Percentiles rank a stretch among this genome's conserved stretches.
These are phyloP conservation scores for Penicillium nucicola DNA, from an alignment of 495 filamentous ascomycete genomes.

Conservation along the genomic window DNA sequence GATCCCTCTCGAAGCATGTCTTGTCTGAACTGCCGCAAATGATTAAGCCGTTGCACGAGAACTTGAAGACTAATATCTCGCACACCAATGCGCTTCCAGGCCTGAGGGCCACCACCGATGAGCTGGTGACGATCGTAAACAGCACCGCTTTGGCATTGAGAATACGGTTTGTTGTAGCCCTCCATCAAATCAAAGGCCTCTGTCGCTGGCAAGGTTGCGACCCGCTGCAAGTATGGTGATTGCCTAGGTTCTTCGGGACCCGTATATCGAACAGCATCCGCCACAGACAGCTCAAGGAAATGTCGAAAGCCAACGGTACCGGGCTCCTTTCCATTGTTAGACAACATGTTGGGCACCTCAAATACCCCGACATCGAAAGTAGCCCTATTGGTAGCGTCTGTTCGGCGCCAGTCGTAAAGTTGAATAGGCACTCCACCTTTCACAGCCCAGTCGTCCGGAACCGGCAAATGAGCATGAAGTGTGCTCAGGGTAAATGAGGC, in stretches of 20 bases:
- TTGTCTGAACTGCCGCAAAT: slow-evolving; percentile 38
- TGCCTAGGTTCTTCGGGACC: slow-evolving; percentile 26
- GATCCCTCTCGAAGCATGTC: slow-evolving; percentile 30
- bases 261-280: slow-evolving; percentile 53
- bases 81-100: slow-evolving; percentile 43
- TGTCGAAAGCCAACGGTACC: slow-evolving; percentile 74
- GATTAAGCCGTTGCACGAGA: slow-evolving; percentile 42
- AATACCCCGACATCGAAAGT: slow-evolving; percentile 57
- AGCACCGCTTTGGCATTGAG: slow-evolving; percentile 30
- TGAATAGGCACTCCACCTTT: slow-evolving; percentile 28
- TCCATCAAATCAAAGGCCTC: slow-evolving; percentile 39
- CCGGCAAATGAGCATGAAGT: slow-evolving; percentile 42
- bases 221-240: slow-evolving; percentile 25
- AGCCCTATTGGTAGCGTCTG: slow-evolving; percentile 37
- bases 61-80: slow-evolving; percentile 32
- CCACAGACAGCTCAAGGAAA: slow-evolving; percentile 64
- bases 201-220: slow-evolving; percentile 30
- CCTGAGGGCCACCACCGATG: slow-evolving; percentile 30
- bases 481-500: slow-evolving; percentile 47
- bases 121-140: slow-evolving; percentile 35
- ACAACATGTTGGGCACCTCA: slow-evolving; percentile 72
- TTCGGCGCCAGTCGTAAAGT: slow-evolving; percentile 22
- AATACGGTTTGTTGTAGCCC: slow-evolving; percentile 30
- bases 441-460: slow-evolving; percentile 36
- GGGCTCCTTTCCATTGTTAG: slow-evolving; percentile 64